Evolutionary conservation across 192 early-diverging fungal species (phyloP).

Genomic region (Entomortierella parvispora): DNA sequence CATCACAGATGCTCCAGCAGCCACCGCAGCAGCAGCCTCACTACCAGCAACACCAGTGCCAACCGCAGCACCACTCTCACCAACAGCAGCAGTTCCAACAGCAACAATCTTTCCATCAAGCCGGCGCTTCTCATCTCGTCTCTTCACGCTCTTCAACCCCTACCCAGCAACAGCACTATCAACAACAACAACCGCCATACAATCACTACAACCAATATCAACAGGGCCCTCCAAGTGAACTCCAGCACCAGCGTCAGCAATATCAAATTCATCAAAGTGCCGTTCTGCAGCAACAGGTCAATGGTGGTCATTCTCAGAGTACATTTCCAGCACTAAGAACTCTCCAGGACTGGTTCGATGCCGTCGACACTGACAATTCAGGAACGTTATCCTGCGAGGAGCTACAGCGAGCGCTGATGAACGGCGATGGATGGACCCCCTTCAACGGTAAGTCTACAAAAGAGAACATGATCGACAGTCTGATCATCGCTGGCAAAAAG

Average conservation of each 20-base stretch:
- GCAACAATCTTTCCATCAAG: neutral
- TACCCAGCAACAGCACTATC: neutral
- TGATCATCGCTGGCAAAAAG: too few relatives aligned
- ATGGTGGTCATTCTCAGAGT: neutral
- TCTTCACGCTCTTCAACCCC: neutral
- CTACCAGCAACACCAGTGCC: neutral
- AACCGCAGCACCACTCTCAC: neutral
- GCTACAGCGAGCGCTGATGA: slow-evolving; percentile 68
- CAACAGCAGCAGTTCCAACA: slow-evolving; percentile 1
- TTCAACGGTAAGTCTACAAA: slow-evolving; percentile 60
- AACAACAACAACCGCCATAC: slow-evolving; percentile 16
- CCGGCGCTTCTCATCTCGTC: neutral
- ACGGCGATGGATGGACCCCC: slow-evolving; percentile 67
- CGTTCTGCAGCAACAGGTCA: neutral
- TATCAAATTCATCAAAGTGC: neutral
- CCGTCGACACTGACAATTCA: slow-evolving; percentile 61
- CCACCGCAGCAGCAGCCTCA: neutral
- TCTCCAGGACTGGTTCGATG: slow-evolving; percentile 52
- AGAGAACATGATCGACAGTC: neutral
- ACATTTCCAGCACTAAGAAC: slow-evolving; percentile 16
- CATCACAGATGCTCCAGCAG: neutral
- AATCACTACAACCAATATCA: slow-evolving; percentile 37
- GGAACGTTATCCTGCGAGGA: slow-evolving; percentile 65
- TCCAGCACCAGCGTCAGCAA: slow-evolving; percentile 3
- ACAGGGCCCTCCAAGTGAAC: slow-evolving; percentile 10